Evolutionary conservation across 805 yeast genomes (phyloP), one percentile per base, ranked within the genome.

Genomic region (Debaryomyces prosopidis): DNA sequence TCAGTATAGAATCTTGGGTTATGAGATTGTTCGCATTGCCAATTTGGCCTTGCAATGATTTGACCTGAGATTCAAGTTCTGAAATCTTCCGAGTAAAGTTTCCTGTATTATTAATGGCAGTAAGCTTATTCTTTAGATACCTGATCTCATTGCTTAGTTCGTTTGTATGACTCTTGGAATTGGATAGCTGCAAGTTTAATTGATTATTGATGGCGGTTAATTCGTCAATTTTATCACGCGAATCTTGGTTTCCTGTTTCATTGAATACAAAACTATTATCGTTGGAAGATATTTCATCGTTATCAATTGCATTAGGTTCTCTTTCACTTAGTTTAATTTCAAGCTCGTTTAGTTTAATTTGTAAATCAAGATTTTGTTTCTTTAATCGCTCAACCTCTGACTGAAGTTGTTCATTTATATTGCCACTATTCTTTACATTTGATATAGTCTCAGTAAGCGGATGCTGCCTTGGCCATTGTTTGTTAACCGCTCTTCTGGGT

Each of bases 111-210:
- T 27, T 28, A 2, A 14, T 7, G 16, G 6, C 15, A 19, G n/a
- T 14, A 6, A 16, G 6, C 4, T 38, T 38, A 20, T 36, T 36
- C 18, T 28, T 42, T 38, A 40, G 35, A 37, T 36, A 46, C 37
- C 28, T 46, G 14, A 49, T 36, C 44, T 59, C 65, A 37, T 60
- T 58, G 23, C 44, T 47, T 14, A 58, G 42, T 44, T 59, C 62
- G 34, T 46, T 40, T 38, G 56, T 53, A 41, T 52, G 49, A 14
- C 33, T 42, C 34, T 47, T 53, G 1, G 53, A 41, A 20, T 51
- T 50, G 4, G 47, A 39, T 16, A 58, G 42, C 37, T 56, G 52
- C 14, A 39, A 37, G 5, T 42, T 51, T 26, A 52, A 45, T 42
- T 48, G 49, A 15, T 46, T 48, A 14, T 38, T 38, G 34, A n/a